Evolutionary conservation across 2,329 filamentous ascomycete genomes (phyloP).

Genomic region (Stemphylium vesicarium): DNA sequence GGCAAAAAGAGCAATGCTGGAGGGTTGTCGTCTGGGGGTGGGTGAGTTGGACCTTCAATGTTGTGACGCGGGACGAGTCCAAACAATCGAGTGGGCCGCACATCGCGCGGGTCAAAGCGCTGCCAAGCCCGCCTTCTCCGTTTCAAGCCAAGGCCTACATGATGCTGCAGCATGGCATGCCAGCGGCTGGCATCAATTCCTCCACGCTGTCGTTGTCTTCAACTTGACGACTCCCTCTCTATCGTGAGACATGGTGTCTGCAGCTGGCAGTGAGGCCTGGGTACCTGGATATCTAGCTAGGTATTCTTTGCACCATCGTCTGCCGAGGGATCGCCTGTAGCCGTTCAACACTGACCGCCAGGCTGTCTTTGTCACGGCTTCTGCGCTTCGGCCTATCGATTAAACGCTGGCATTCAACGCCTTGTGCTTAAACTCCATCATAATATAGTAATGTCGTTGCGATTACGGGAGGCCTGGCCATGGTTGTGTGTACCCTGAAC

Average conservation of each 20-base stretch:
- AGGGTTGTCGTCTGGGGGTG: conserved; percentile 16
- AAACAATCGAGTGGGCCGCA: conserved; percentile 29
- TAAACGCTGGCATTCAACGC: neutral
- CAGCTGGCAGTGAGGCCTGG: neutral
- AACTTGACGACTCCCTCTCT: neutral
- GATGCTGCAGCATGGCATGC: neutral
- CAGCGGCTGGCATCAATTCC: neutral
- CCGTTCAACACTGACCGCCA: conserved; percentile 16
- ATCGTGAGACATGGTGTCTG: neutral
- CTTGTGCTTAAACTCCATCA: neutral
- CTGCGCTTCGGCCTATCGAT: conserved; percentile 10
- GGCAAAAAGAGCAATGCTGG: conserved; percentile 20
- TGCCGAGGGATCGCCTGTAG: conserved; percentile 11
- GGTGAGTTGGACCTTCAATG: conserved; percentile 18
- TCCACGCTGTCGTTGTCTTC: neutral
- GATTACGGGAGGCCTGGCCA: neutral
- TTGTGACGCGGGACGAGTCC: conserved; percentile 26
- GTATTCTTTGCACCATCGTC: neutral
- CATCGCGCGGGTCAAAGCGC: conserved; percentile 24
- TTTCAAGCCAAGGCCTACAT: conserved; percentile 5
- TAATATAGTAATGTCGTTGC: neutral
- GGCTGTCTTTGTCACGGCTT: conserved; percentile 14
- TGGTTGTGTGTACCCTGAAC: neutral
- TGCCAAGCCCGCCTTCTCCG: conserved; percentile 13
- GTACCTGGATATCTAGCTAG: neutral